Evolutionary conservation across 2,329 filamentous ascomycete species (phyloP), one percentile per base, ranked within the genome.

Genomic region (Clonostachys byssicola): DNA sequence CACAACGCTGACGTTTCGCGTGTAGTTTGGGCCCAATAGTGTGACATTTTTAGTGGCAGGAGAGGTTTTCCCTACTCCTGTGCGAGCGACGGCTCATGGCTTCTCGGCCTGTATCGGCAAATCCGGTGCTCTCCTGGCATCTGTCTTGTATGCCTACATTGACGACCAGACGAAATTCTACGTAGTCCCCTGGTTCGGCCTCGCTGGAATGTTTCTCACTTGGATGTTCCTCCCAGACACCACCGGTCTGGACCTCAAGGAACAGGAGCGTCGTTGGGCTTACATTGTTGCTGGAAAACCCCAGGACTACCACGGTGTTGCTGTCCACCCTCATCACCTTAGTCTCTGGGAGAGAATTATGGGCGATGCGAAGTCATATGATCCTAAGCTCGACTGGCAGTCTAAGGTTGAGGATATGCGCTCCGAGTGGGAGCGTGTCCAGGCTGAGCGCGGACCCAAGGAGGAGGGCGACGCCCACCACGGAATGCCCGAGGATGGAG

Each of bases 131-230:
- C 82, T 97, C 17, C 77, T 90, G 38, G 92, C 92, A 33, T 86
- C 90, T 2, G 83, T 97, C 4, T 74, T 96, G 43, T 96, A 95
- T 83, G 95, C 92, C 78, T 96, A 96, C 77, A 96, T 96, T 67
- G 80, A 83, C 66, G 86, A 81, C 2, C 83, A 86, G 64, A 86
- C 79, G 51, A 94, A 92, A 66, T 96, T 96, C 74, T 85, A 92
- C 66, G 83, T 96, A 40, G 90, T 96, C 2, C 91, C 92, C 17
- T 96, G 92, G 92, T 96, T 95, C 65, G 92, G 92, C 62, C 85
- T 96, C 14, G 85, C 76, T 14, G 92, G 92, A 56, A 89, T 94
- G 72, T 56, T 96, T 30, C 67, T 96, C 50, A 96, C 92, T 40
- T 84, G 73, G 55, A 55, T 95, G 58, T 97, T 90, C 78, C 84